Conservation (phyloP, 352 stramenopile genomes). For the Phytophthora chlamydospora region DNA sequence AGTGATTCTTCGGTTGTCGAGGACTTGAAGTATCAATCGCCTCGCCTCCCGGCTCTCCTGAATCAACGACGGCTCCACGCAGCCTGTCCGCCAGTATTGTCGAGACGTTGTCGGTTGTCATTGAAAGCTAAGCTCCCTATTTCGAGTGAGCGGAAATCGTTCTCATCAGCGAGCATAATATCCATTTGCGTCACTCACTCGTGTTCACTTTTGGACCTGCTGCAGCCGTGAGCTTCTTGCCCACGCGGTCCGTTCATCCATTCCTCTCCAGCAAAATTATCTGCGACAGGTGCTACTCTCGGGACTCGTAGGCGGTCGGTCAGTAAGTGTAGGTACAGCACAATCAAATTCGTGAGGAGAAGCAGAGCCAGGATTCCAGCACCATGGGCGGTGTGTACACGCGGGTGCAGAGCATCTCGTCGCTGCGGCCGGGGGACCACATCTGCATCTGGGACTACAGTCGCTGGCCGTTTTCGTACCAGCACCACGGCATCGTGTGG, state of each 20-base stretch:
- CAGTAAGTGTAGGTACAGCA: background rate
- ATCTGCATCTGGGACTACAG: conserved; percentile 81
- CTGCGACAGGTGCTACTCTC: conserved; percentile 31
- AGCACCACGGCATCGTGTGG: conserved; percentile 82
- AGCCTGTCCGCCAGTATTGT: conserved; percentile 12
- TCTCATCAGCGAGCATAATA: conserved; percentile 9
- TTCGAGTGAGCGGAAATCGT: conserved; percentile 9
- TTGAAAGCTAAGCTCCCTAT: no score
- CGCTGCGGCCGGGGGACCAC: conserved; percentile 73
- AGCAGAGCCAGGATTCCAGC: background rate
- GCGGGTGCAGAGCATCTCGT: conserved; percentile 54
- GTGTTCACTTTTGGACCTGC: conserved; percentile 24
- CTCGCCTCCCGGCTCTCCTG: background rate
- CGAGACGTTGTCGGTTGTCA: background rate
- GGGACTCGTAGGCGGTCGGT: background rate
- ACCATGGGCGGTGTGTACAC: conserved; percentile 74
- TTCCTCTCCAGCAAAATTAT: conserved; percentile 34
- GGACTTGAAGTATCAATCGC: background rate
- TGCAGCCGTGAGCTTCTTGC: background rate
- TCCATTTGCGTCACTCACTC: conserved; percentile 8
- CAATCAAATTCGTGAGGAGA: conserved; percentile 8
- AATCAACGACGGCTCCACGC: conserved; percentile 1
- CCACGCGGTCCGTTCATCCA: background rate
- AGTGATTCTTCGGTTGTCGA: no score
- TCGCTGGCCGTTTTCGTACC: conserved; percentile 77